phyloP scores from a whole-genome alignment of 306 rosid species.

The Pterocarpus macrocarpus region DNA sequence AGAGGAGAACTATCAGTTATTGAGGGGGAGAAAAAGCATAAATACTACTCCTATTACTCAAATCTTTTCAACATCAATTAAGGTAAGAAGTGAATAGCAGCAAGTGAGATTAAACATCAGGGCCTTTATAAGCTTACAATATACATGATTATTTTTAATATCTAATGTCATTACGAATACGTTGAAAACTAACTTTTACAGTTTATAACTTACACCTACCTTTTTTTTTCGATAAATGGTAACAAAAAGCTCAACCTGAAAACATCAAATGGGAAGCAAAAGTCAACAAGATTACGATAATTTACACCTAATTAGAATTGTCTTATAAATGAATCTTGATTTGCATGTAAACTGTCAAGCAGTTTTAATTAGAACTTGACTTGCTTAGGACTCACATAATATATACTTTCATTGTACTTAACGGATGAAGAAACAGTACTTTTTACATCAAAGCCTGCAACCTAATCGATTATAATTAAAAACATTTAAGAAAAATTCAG shows the following conservation, averaged over 20 bases:
- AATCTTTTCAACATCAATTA: background rate
- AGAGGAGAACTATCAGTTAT: no score
- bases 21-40: no score
- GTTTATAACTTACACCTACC: background rate
- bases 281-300: no score
- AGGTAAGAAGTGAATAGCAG: background rate
- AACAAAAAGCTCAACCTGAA: no score
- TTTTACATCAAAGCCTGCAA: slow-evolving; percentile 19
- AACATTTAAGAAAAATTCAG: background rate
- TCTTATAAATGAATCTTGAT: background rate
- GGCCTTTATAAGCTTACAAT: background rate
- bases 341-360: slow-evolving; percentile 7
- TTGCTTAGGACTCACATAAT: slow-evolving; percentile 19
- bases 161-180: background rate
- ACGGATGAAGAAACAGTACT: slow-evolving; percentile 32
- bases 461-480: slow-evolving; percentile 3
- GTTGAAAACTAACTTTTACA: background rate
- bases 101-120: background rate
- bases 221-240: no score
- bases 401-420: slow-evolving; percentile 41
- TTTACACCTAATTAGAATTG: slow-evolving; percentile 28
- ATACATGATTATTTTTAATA: background rate
- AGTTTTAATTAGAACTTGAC: slow-evolving; percentile 18
- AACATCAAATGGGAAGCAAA: no score
- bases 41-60: no score